A percentile compares a stretch with the other conserved stretches of the same genome.
Conservation (phyloP, 2,329 filamentous ascomycete species). For the Byssothecium circinans region DNA sequence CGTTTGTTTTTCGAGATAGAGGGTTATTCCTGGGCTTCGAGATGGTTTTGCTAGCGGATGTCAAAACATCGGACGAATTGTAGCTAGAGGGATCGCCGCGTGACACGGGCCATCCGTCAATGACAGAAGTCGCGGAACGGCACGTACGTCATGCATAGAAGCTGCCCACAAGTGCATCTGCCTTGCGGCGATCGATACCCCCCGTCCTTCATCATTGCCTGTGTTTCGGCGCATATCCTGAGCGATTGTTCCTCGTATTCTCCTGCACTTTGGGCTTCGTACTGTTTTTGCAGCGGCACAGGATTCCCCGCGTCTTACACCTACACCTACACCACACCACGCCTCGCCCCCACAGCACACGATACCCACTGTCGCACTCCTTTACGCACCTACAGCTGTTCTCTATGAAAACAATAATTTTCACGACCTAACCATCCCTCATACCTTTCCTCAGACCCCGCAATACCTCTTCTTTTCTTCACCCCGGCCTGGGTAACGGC, state of each 20-base stretch:
- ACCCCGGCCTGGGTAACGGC: slow-evolving; percentile 74
- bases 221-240: slow-evolving; percentile 20
- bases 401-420: slow-evolving; percentile 38
- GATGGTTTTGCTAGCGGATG: slow-evolving; percentile 12
- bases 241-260: slow-evolving; percentile 18
- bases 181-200: slow-evolving; percentile 35
- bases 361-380: slow-evolving; percentile 25
- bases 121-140: slow-evolving; percentile 4
- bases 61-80: slow-evolving; percentile 25
- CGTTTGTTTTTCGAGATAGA: neutral
- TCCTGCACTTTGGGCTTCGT: slow-evolving; percentile 15
- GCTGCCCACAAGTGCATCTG: slow-evolving; percentile 22
- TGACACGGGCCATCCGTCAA: slow-evolving; percentile 23
- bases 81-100: slow-evolving; percentile 23
- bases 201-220: slow-evolving; percentile 14
- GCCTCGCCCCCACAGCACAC: slow-evolving; percentile 26
- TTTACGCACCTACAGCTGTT: slow-evolving; percentile 19
- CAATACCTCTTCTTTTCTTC: slow-evolving; percentile 13
- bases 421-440: slow-evolving; percentile 29
- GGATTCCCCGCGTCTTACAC: neutral
- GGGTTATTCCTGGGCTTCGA: slow-evolving; percentile 8
- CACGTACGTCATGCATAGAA: slow-evolving; percentile 39
- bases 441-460: slow-evolving; percentile 21
- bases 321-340: slow-evolving; percentile 3
- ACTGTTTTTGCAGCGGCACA: neutral